phyloP scores from a whole-genome alignment of 352 stramenopile genomes.

The Phytophthora cactorum region DNA sequence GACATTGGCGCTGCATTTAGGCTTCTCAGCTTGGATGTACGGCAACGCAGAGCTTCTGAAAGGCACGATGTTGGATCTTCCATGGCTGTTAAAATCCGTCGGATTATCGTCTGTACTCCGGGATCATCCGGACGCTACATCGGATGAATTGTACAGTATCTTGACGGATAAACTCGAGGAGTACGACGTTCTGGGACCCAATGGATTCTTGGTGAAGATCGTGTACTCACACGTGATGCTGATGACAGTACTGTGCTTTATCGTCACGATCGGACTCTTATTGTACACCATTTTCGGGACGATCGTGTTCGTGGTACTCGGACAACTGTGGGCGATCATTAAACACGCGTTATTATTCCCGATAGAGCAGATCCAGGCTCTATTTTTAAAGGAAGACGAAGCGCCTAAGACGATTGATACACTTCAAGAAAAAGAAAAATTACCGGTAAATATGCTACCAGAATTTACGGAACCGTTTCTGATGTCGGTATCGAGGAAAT shows the following conservation, averaged over 20 bases:
- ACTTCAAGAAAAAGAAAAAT: slow-evolving; percentile 15
- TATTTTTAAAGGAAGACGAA: slow-evolving; percentile 16
- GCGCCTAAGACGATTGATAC: slow-evolving; percentile 11
- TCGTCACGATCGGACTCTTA: slow-evolving; percentile 34
- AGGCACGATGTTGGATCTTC: slow-evolving; percentile 42
- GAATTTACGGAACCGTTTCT: slow-evolving; percentile 53
- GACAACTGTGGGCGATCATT: slow-evolving; percentile 20
- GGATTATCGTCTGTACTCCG: slow-evolving; percentile 31
- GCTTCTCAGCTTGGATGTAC: slow-evolving; percentile 62
- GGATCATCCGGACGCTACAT: slow-evolving; percentile 29
- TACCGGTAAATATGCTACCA: slow-evolving; percentile 31
- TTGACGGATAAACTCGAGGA: slow-evolving; percentile 28
- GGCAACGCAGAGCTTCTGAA: slow-evolving; percentile 48
- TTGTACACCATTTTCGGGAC: slow-evolving; percentile 43
- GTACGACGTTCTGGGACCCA: slow-evolving; percentile 39
- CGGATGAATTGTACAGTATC: slow-evolving; percentile 39
- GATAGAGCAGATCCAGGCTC: slow-evolving; percentile 15
- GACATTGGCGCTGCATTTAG: slow-evolving; percentile 56
- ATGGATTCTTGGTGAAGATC: slow-evolving; percentile 55
- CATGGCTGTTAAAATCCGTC: slow-evolving; percentile 35
- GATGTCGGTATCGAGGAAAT: slow-evolving; percentile 40
- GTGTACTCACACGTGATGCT: slow-evolving; percentile 57
- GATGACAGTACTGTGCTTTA: slow-evolving; percentile 51
- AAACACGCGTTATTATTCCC: slow-evolving; percentile 27
- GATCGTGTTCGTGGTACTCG: slow-evolving; percentile 37